Conservation (phyloP, 306 rosid genomes). For the Ziziphus jujuba region DNA sequence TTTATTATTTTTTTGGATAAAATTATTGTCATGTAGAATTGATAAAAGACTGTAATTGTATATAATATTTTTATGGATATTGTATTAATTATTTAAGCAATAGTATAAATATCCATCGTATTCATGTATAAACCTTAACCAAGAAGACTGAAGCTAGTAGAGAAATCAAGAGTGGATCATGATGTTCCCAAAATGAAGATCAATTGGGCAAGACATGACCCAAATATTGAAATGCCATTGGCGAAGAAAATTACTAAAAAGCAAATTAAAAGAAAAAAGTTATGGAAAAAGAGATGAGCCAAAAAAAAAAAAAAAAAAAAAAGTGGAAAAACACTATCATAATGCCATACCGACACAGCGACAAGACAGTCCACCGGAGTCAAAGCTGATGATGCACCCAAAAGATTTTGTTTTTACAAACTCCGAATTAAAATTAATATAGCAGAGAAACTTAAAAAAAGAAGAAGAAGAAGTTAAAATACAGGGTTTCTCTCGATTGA, state of each 20-base stretch:
- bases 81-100: not conserved
- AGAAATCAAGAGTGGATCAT: slow-evolving; percentile 48
- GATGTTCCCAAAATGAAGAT: slow-evolving; percentile 56
- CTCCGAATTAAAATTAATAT: no score
- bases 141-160: slow-evolving; percentile 29
- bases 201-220: slow-evolving; percentile 43
- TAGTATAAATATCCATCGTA: not conserved
- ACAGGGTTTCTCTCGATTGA: no score
- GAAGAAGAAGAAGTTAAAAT: no score
- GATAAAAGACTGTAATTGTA: no score
- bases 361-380: slow-evolving; percentile 36
- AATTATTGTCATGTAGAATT: no score
- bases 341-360: not conserved
- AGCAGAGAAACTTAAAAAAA: no score
- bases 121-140: not conserved
- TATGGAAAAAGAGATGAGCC: not conserved
- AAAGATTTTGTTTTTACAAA: slow-evolving; percentile 18
- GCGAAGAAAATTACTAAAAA: slow-evolving; percentile 38
- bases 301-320: no score
- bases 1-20: no score
- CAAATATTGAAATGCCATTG: slow-evolving; percentile 43
- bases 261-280: slow-evolving; percentile 13
- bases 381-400: slow-evolving; percentile 36
- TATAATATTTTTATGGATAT: no score
- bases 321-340: no score